phyloP scores from a whole-genome alignment of 352 stramenopile species.

The Blastocystis sp. region DNA sequence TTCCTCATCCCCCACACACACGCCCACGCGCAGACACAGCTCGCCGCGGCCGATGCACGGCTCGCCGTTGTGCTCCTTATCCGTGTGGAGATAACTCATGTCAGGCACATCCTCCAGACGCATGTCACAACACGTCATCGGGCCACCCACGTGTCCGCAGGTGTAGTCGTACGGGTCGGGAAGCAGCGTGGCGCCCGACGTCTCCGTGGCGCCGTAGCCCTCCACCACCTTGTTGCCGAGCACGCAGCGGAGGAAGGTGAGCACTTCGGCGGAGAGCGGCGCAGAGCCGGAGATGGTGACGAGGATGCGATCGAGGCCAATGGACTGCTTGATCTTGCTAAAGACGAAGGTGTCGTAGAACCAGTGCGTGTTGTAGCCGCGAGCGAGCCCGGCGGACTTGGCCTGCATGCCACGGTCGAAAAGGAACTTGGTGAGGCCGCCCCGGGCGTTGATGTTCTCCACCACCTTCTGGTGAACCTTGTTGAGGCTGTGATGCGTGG shows the following conservation, averaged over 20 bases:
- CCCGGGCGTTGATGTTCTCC: conserved; percentile 71
- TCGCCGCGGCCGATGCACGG: conserved; percentile 59
- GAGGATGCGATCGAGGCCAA: conserved; percentile 5
- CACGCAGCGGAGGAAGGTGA: conserved; percentile 52
- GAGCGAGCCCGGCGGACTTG: conserved; percentile 75
- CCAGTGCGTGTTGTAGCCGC: conserved; percentile 76
- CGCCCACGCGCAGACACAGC: conserved; percentile 70
- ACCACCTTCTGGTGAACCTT: conserved; percentile 50
- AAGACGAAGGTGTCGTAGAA: conserved; percentile 66
- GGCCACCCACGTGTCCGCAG: conserved; percentile 36
- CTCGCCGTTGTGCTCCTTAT: conserved; percentile 15
- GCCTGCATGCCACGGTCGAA: conserved; percentile 77
- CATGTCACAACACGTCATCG: conserved; percentile 70
- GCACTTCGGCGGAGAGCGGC: conserved; percentile 28
- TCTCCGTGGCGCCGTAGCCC: conserved; percentile 53
- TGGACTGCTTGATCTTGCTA: background rate
- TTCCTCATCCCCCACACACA: background rate
- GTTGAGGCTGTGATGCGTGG: conserved; percentile 11
- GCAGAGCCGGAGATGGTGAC: conserved; percentile 60
- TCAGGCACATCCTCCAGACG: conserved; percentile 78
- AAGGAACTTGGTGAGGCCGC: conserved; percentile 77
- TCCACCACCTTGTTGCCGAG: conserved; percentile 50
- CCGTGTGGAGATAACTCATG: conserved; percentile 75
- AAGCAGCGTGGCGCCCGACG: conserved; percentile 20
- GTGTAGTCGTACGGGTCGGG: conserved; percentile 26